A percentile compares a stretch with the other conserved stretches of the same genome.
Evolutionary conservation across 805 yeast genomes (phyloP).

Genomic region (Saccharomycopsis microspora): DNA sequence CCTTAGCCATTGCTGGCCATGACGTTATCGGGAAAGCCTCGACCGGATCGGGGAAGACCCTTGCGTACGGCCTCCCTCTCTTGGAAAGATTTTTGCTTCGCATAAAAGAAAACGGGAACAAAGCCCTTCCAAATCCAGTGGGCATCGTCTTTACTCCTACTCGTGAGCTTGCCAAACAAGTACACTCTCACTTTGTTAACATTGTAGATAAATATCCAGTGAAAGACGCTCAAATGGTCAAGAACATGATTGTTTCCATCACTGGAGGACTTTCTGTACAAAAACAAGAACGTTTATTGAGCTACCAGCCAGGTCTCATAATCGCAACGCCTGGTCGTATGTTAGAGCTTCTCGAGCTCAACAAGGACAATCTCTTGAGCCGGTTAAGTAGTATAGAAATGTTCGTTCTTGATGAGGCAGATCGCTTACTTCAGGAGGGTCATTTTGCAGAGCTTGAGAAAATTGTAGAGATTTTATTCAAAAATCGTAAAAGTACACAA

Average conservation of each 20-base stretch:
- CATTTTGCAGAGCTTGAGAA: conserved; percentile 89
- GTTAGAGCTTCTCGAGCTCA: conserved; percentile 66
- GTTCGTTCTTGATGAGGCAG: conserved; percentile 89
- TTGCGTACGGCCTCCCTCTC: conserved; percentile 91
- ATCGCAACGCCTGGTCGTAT: conserved; percentile 96
- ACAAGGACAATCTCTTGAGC: conserved; percentile 30
- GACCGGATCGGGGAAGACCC: conserved; percentile 95
- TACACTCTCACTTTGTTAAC: conserved; percentile 60
- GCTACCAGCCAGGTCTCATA: conserved; percentile 52
- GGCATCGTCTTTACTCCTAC: conserved; percentile 91
- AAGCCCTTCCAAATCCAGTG: conserved; percentile 34
- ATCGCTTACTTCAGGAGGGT: conserved; percentile 87
- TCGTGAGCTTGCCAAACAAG: conserved; percentile 93
- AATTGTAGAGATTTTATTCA: conserved; percentile 53
- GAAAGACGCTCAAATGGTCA: conserved; percentile 31
- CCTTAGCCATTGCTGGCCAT: conserved; percentile 56
- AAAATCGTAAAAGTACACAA: conserved; percentile 22
- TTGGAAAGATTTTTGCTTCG: conserved; percentile 47
- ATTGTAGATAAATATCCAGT: conserved; percentile 30
- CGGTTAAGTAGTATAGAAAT: conserved; percentile 34
- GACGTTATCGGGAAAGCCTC: conserved; percentile 95
- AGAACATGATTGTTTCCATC: conserved; percentile 51
- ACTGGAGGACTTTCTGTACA: conserved; percentile 96
- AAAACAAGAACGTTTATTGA: conserved; percentile 76
- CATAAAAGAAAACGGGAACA: conserved; percentile 17